Conservation (phyloP, 2,329 filamentous ascomycete genomes). For the Phyllosticta capitalensis region DNA sequence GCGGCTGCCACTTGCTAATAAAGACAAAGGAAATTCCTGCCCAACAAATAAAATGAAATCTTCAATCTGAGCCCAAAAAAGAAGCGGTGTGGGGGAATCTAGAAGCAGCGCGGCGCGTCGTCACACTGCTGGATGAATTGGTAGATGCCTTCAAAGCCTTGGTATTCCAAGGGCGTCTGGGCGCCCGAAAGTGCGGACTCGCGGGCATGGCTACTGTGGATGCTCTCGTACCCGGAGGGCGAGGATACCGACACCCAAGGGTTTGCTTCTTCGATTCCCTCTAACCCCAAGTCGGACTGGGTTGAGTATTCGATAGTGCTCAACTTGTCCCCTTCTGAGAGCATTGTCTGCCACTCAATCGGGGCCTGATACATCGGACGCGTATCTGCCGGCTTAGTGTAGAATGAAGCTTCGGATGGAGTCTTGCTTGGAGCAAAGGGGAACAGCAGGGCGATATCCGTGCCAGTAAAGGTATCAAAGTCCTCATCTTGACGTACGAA, state of each 20-base stretch:
- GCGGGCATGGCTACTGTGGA: constrained; percentile 46
- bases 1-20: not conserved
- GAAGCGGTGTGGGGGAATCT: not conserved
- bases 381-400: constrained; percentile 26
- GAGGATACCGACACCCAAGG: constrained; percentile 41
- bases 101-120: not conserved
- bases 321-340: constrained; percentile 29
- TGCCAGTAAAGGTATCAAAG: constrained; percentile 59
- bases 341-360: constrained; percentile 50
- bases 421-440: constrained; percentile 66
- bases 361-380: constrained; percentile 27
- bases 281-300: constrained; percentile 28
- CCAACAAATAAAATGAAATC: not conserved
- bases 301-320: constrained; percentile 27
- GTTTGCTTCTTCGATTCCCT: constrained; percentile 36
- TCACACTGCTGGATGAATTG: constrained; percentile 57
- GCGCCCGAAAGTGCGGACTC: constrained; percentile 16
- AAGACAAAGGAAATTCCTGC: not conserved
- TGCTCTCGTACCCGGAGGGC: constrained; percentile 48
- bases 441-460: constrained; percentile 68
- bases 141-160: constrained; percentile 56
- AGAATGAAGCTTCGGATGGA: constrained; percentile 38
- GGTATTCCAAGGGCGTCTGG: constrained; percentile 45
- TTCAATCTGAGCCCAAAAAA: constrained; percentile 6
- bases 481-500: constrained; percentile 68